These are phyloP conservation scores for Athelia psychrophila DNA, from an alignment of 1,284 basidiomycete species.

Conservation along the genomic window DNA sequence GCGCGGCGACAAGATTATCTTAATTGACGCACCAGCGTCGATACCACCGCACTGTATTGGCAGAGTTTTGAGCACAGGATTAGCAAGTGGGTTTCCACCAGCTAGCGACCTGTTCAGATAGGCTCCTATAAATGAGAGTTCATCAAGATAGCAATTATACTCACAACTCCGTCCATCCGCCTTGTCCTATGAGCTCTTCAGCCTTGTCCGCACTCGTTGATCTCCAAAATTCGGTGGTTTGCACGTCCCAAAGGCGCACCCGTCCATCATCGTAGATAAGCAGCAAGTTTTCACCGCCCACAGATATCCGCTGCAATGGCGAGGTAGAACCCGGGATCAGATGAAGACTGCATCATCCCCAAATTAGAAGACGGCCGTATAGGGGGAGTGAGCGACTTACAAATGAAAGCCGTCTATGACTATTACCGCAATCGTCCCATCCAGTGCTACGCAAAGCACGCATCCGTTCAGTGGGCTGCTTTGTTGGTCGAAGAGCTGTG, in stretches of 20 bases:
- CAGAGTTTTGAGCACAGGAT: slow-evolving; percentile 8
- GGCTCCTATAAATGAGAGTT: background rate
- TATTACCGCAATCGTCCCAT: slow-evolving; percentile 83
- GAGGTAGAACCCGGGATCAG: slow-evolving; percentile 76
- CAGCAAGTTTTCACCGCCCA: slow-evolving; percentile 72
- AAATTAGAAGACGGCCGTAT: slow-evolving; percentile 9
- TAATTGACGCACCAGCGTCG: background rate
- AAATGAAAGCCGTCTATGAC: slow-evolving; percentile 75
- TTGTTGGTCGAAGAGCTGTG: slow-evolving; percentile 56
- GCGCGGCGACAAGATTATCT: background rate
- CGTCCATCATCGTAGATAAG: slow-evolving; percentile 77
- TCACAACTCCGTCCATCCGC: slow-evolving; percentile 72
- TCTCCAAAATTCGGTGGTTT: slow-evolving; percentile 81
- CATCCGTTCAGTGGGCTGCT: slow-evolving; percentile 67
- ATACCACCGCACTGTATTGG: background rate
- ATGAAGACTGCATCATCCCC: slow-evolving; percentile 50
- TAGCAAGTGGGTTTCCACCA: slow-evolving; percentile 7
- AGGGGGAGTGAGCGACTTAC: slow-evolving; percentile 40
- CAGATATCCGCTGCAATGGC: slow-evolving; percentile 62
- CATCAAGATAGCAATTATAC: slow-evolving; percentile 16
- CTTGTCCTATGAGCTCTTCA: slow-evolving; percentile 67
- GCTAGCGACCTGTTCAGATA: slow-evolving; percentile 9
- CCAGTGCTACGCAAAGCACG: slow-evolving; percentile 69
- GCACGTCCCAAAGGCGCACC: slow-evolving; percentile 88
- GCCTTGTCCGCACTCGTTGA: slow-evolving; percentile 79